Evolutionary conservation across 2,329 filamentous ascomycete species (phyloP).

Genomic region (Penicillium thymicola): DNA sequence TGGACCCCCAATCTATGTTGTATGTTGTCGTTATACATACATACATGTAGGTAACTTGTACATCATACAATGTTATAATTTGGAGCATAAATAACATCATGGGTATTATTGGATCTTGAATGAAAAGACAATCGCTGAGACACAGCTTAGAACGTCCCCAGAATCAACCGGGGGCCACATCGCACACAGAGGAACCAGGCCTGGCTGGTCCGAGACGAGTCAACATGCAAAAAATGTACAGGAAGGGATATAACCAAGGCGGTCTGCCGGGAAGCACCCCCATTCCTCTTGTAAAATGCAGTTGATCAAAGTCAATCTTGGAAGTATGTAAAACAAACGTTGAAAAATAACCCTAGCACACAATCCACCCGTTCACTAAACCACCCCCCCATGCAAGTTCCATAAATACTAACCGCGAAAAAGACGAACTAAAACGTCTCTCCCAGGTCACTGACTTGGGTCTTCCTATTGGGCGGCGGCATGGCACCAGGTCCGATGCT

Average conservation of each 20-base stretch:
- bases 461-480: conserved; percentile 47
- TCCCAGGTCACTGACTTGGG: conserved; percentile 54
- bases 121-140: conserved; percentile 34
- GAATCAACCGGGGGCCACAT: conserved; percentile 19
- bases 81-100: conserved; percentile 23
- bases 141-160: conserved; percentile 37
- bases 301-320: not conserved
- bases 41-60: not conserved
- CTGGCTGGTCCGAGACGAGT: not conserved
- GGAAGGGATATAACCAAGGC: not conserved
- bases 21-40: no score
- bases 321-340: conserved; percentile 3
- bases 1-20: not conserved
- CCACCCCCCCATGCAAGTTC: not conserved
- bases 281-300: not conserved
- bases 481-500: conserved; percentile 44
- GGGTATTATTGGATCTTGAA: conserved; percentile 38
- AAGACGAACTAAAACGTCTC: conserved; percentile 52
- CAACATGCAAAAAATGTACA: conserved; percentile 2
- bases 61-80: not conserved
- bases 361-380: not conserved
- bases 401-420: not conserved
- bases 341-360: not conserved
- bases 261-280: not conserved
- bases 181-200: conserved; percentile 2